These are phyloP conservation scores for Neurospora sp. DNA, from an alignment of 495 filamentous ascomycete species.

Conservation along the genomic window DNA sequence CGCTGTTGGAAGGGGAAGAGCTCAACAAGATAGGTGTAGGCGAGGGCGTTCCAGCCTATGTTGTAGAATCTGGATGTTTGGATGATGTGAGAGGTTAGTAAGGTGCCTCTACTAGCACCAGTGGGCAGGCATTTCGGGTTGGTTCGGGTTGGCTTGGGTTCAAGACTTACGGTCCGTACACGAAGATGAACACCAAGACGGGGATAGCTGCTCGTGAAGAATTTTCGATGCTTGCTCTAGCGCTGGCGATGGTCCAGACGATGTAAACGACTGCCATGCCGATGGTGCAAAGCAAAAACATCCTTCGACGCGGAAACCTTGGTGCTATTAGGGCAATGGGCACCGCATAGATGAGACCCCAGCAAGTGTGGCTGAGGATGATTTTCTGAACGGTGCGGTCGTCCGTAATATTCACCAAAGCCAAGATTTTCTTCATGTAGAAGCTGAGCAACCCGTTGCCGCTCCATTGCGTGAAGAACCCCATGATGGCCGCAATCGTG, in stretches of 20 bases:
- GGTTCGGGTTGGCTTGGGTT: not conserved
- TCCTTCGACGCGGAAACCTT: slow-evolving; percentile 37
- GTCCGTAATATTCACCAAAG: slow-evolving; percentile 36
- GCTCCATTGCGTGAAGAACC: slow-evolving; percentile 47
- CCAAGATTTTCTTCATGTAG: slow-evolving; percentile 28
- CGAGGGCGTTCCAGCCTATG: slow-evolving; percentile 51
- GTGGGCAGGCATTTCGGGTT: not conserved
- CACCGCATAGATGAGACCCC: slow-evolving; percentile 43
- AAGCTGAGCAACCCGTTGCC: slow-evolving; percentile 42
- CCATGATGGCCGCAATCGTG: slow-evolving; percentile 37
- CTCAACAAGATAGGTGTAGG: slow-evolving; percentile 49
- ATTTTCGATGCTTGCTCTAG: slow-evolving; percentile 34
- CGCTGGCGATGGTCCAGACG: slow-evolving; percentile 45
- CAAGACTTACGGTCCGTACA: slow-evolving; percentile 37
- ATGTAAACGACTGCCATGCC: slow-evolving; percentile 42
- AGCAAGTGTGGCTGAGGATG: slow-evolving; percentile 46
- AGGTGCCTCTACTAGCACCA: not conserved
- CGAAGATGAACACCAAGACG: slow-evolving; percentile 52
- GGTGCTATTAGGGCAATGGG: slow-evolving; percentile 39
- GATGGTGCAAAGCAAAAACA: slow-evolving; percentile 44
- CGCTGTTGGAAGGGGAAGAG: slow-evolving; percentile 50
- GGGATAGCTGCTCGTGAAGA: slow-evolving; percentile 33
- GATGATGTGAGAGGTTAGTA: not conserved
- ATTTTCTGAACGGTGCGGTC: slow-evolving; percentile 35
- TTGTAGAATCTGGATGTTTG: slow-evolving; percentile 38